Percentiles rank a stretch among this genome's conserved stretches.
Conservation (phyloP, 2,329 filamentous ascomycete species). For the Dothistroma pini region DNA sequence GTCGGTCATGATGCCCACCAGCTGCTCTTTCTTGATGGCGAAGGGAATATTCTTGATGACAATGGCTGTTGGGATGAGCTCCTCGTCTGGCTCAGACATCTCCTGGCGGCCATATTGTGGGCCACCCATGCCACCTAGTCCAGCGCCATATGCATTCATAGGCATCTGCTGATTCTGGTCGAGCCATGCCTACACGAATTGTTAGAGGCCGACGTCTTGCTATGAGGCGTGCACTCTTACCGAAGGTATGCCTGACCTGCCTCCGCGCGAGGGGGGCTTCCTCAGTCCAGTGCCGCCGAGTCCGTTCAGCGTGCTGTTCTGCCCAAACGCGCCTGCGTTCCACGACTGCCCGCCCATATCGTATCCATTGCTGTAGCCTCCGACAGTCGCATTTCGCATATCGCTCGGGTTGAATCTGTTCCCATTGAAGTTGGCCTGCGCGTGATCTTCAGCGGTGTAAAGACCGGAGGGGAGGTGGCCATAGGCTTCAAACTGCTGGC, state of each 20-base stretch:
- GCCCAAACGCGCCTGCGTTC: constrained; percentile 71
- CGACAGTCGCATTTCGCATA: constrained; percentile 56
- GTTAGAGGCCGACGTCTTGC: constrained; percentile 17
- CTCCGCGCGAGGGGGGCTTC: constrained; percentile 55
- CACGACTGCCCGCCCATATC: constrained; percentile 72
- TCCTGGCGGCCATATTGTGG: constrained; percentile 42
- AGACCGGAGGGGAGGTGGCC: constrained; percentile 63
- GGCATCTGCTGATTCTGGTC: constrained; percentile 50
- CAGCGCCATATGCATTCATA: constrained; percentile 46
- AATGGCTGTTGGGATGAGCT: constrained; percentile 95
- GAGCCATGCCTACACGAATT: constrained; percentile 55
- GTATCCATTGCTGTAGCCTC: constrained; percentile 62
- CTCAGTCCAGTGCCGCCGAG: constrained; percentile 26
- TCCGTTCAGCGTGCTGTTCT: constrained; percentile 55
- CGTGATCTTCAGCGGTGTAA: constrained; percentile 66
- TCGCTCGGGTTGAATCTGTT: constrained; percentile 53
- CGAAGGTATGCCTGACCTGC: constrained; percentile 63
- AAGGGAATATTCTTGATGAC: constrained; percentile 99
- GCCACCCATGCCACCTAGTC: constrained; percentile 34
- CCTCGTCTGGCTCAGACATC: constrained; percentile 63
- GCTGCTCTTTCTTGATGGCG: constrained; percentile 93
- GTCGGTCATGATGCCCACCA: constrained; percentile 90
- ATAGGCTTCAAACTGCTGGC: constrained; percentile 69
- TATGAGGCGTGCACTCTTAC: constrained; percentile 53
- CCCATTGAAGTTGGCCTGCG: constrained; percentile 40